Evolutionary conservation across 352 stramenopile species (phyloP), one percentile per base, ranked within the genome.

Genomic region (Plasmopara halstedii): DNA sequence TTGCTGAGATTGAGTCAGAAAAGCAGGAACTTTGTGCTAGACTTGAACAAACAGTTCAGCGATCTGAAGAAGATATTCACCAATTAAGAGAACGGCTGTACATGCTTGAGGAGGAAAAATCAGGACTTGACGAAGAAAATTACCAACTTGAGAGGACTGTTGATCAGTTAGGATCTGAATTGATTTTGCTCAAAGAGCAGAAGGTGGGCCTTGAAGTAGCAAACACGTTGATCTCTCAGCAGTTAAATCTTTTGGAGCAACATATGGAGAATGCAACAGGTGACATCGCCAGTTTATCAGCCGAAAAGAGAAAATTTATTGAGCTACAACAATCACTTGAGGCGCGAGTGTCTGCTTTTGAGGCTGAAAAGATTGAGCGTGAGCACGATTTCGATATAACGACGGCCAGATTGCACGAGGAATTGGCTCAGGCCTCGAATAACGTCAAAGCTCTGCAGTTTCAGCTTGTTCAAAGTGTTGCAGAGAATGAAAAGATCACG

Each of bases 1-100:
- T 79, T 17, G 66, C 67, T 2, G 71, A 85, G 46, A 59, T 85
- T 11, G 62, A 84, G 42, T 59, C 63, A 10, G 53, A 81, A 32
- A 83, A 79, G 38, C 58, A 74, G 18, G 56, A 68, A n/a, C 56
- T 83, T 29, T 49, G 46, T 26, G 58, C 45, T 8, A 59, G 46
- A 17, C 57, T 75, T 11, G 55, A 75, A 19, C 59, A 77, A 19
- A 59, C 58, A 32, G 50, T 64, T 2, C 56, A 59, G 19, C 55
- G 51, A 33, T 72, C 60, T 1, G 64, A 83, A 41, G 66, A 76
- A 33, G 65, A 78, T 17, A 72, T 81, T 10, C 68, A 77, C 17
- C 54, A 77, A 23, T 34, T 74, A 15, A 61, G 56, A 19, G 69
- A 73, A 21, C 58, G 65, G n/a, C 52, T 73, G 7, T 66, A 67